Evolutionary conservation across 257 asterid species (phyloP).

Genomic region (Fraxinus cuspidata): DNA sequence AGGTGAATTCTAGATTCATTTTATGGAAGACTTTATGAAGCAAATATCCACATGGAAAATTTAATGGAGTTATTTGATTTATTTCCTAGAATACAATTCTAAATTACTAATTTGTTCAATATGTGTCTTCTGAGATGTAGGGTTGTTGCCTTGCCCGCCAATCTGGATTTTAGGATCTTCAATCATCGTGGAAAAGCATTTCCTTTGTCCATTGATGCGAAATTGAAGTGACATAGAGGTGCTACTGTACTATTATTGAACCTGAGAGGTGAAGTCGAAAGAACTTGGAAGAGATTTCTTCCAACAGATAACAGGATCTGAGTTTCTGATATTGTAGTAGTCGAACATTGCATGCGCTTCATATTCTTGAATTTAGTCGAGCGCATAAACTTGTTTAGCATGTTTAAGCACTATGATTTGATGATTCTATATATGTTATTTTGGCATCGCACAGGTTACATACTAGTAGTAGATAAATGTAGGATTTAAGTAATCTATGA

Average conservation of each 20-base stretch:
- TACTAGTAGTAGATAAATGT: too few relatives aligned
- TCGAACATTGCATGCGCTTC: neutral
- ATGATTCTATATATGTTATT: neutral
- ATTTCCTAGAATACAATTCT: neutral
- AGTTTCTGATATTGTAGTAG: neutral
- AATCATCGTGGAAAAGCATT: constrained; percentile 94
- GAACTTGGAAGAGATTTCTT: neutral
- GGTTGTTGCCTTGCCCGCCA: constrained; percentile 78
- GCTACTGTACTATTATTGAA: neutral
- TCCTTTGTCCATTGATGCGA: constrained; percentile 53
- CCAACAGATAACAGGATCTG: neutral
- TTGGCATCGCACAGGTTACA: neutral
- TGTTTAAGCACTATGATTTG: neutral
- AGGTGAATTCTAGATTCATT: neutral
- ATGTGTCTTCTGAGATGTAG: constrained; percentile 44
- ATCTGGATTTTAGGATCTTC: constrained; percentile 89
- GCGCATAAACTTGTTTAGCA: neutral
- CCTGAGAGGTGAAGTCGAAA: constrained; percentile 6
- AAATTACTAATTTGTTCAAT: neutral
- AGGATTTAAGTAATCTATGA: neutral
- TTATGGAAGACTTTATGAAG: neutral
- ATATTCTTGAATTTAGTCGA: neutral
- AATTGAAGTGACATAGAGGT: constrained; percentile 47
- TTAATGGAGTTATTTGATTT: neutral
- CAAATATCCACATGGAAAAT: neutral